Percentiles rank a stretch among this genome's conserved stretches.
Evolutionary conservation across 164 flowering plant species (phyloP).

Genomic region (Dillenia suffruticosa): DNA sequence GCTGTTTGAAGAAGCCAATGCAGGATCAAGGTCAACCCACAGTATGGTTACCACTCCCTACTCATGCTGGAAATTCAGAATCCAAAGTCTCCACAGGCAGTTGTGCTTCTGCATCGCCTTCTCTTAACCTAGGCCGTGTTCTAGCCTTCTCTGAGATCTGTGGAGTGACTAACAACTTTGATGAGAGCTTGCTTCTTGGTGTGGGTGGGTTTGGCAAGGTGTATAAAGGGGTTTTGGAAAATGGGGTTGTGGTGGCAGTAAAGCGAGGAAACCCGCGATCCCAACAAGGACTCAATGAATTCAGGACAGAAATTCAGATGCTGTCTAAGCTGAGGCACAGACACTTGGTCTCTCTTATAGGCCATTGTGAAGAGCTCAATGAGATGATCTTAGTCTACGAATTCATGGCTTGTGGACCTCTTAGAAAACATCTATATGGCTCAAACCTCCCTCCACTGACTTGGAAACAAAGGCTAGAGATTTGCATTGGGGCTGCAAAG

Average conservation of each 20-base stretch:
- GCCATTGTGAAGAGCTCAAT: conserved; percentile 46
- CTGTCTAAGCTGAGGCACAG: conserved; percentile 45
- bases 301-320: conserved; percentile 49
- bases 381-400: conserved; percentile 58
- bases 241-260: conserved; percentile 39
- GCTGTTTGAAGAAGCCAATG: conserved; percentile 20
- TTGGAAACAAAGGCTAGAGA: conserved; percentile 50
- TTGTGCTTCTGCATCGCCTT: conserved; percentile 25
- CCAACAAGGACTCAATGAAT: conserved; percentile 41
- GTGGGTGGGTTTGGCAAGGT: conserved; percentile 54
- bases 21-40: background rate
- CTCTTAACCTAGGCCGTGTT: conserved; percentile 25
- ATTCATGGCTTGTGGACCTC: conserved; percentile 49
- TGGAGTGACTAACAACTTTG: conserved; percentile 46
- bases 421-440: conserved; percentile 44
- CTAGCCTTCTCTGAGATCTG: conserved; percentile 34
- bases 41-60: conserved; percentile 28
- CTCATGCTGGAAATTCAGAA: conserved; percentile 31
- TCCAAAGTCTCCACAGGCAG: conserved; percentile 35
- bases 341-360: conserved; percentile 51
- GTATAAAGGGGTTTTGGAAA: conserved; percentile 35
- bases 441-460: conserved; percentile 32
- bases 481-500: conserved; percentile 56
- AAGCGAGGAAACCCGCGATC: conserved; percentile 48
- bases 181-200: conserved; percentile 37